These are phyloP conservation scores for Blastomyces emzantsi DNA, from an alignment of 2,329 filamentous ascomycete genomes.

Conservation along the genomic window DNA sequence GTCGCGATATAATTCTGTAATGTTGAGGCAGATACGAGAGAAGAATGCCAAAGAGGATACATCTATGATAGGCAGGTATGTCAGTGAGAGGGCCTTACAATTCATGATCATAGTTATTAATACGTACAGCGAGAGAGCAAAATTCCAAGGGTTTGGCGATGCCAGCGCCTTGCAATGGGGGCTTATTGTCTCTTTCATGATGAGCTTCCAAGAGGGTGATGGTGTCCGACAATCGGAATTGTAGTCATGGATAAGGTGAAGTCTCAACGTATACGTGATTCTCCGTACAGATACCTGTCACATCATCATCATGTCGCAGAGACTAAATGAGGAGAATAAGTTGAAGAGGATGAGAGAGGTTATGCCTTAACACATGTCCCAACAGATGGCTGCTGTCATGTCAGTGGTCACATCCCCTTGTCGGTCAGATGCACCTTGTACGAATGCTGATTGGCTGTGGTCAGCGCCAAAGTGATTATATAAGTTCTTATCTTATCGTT, in stretches of 20 bases:
- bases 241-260: not conserved
- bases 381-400: no score
- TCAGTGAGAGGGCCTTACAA: constrained; percentile 2
- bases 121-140: constrained; percentile 45
- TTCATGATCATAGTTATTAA: not conserved
- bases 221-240: not conserved
- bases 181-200: constrained; percentile 7
- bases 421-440: not conserved
- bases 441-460: not conserved
- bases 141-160: constrained; percentile 44
- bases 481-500: not conserved
- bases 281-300: not conserved
- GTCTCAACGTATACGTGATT: not conserved
- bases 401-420: no score
- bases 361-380: not conserved
- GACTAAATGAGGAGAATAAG: not conserved
- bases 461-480: not conserved
- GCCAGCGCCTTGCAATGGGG: constrained; percentile 44
- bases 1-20: constrained; percentile 74
- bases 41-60: constrained; percentile 80
- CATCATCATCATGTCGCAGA: not conserved
- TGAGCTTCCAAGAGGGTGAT: not conserved
- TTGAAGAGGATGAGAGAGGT: not conserved
- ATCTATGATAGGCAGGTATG: constrained; percentile 31
- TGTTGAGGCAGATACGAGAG: constrained; percentile 94